phyloP scores from a whole-genome alignment of 1,284 basidiomycete genomes.

The Sporisorium sorghi region DNA sequence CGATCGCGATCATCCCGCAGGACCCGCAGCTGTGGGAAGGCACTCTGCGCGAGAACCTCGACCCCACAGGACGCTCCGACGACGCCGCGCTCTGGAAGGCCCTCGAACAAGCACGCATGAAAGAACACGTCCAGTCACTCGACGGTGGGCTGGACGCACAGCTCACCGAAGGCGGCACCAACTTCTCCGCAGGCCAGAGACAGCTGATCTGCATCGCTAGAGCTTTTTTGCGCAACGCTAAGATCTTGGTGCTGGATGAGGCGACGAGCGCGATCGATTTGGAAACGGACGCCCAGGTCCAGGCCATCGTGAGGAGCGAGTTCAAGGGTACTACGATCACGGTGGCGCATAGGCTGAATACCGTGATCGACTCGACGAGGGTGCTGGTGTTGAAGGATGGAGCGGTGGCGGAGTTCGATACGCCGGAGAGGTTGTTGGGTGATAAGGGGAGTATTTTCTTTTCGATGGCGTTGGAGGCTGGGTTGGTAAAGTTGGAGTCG shows the following conservation, averaged over 20 bases:
- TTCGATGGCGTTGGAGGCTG: conserved; percentile 68
- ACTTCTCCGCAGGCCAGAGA: conserved; percentile 84
- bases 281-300: conserved; percentile 87
- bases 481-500: conserved; percentile 50
- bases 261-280: conserved; percentile 78
- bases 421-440: conserved; percentile 76
- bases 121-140: conserved; percentile 79
- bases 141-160: conserved; percentile 80
- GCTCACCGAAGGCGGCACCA: conserved; percentile 82
- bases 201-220: conserved; percentile 70
- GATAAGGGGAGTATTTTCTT: conserved; percentile 71
- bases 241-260: conserved; percentile 90
- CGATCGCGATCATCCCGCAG: conserved; percentile 85
- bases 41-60: conserved; percentile 84
- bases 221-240: conserved; percentile 73
- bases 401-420: conserved; percentile 80
- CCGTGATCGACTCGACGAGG: conserved; percentile 86
- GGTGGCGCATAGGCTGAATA: conserved; percentile 83
- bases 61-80: conserved; percentile 79
- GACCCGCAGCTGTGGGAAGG: conserved; percentile 85
- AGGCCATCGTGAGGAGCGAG: conserved; percentile 78
- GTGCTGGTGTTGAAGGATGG: conserved; percentile 87
- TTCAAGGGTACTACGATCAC: conserved; percentile 70
- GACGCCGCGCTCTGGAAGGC: conserved; percentile 82
- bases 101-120: conserved; percentile 78